Percentiles rank a stretch among this genome's conserved stretches.
Evolutionary conservation across 202 grass and related monocot species (phyloP).

Genomic region (Cymbopogon flexuosus): DNA sequence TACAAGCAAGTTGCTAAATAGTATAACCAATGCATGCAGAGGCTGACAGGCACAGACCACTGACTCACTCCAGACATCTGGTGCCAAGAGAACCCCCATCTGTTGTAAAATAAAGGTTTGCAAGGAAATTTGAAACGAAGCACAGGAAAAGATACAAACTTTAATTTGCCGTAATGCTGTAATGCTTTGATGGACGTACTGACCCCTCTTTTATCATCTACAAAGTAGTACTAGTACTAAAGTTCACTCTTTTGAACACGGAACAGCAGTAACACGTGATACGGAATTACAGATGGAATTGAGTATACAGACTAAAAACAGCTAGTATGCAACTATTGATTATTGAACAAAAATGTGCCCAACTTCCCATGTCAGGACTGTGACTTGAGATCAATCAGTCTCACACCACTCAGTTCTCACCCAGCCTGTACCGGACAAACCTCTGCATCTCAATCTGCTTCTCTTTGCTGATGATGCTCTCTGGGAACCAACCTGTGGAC

Average conservation of each 20-base stretch:
- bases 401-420: slow-evolving; percentile 47
- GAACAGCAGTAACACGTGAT: slow-evolving; percentile 23
- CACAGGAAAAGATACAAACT: background rate
- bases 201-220: slow-evolving; percentile 37
- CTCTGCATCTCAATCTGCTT: slow-evolving; percentile 92
- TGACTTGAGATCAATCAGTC: background rate
- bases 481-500: slow-evolving; percentile 77
- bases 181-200: slow-evolving; percentile 36
- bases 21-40: no score
- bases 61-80: no score
- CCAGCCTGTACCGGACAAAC: slow-evolving; percentile 86
- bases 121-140: background rate
- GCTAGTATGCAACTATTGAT: slow-evolving; percentile 32
- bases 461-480: slow-evolving; percentile 69
- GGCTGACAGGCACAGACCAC: no score
- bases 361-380: slow-evolving; percentile 26
- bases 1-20: no score
- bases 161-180: slow-evolving; percentile 26
- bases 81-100: background rate
- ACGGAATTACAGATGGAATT: slow-evolving; percentile 36
- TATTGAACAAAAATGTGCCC: slow-evolving; percentile 39
- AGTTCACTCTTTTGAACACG: slow-evolving; percentile 11
- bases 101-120: background rate
- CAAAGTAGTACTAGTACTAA: slow-evolving; percentile 2
- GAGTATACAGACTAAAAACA: slow-evolving; percentile 40